Evolutionary conservation across 768 basidiomycete genomes (phyloP).

Genomic region (Trametes punicea): DNA sequence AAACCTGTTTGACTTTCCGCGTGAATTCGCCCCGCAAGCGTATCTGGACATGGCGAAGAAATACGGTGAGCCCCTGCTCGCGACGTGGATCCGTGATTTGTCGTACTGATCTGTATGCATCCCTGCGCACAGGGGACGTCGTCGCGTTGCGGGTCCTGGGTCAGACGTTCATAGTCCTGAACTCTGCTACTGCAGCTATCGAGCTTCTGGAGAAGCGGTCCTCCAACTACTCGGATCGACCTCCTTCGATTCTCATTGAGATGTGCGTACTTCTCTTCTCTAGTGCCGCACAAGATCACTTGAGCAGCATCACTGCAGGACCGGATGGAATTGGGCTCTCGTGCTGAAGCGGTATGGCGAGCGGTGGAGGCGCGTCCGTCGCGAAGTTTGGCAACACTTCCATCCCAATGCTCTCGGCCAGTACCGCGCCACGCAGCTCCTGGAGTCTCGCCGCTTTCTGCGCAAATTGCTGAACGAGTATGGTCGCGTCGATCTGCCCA

Average conservation of each 20-base stretch:
- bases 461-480: not conserved
- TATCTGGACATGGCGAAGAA: not conserved
- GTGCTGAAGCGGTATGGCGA: not conserved
- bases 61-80: not conserved
- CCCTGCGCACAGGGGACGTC: constrained; percentile 2
- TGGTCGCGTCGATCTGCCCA: not conserved
- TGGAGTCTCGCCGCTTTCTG: not conserved
- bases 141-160: constrained; percentile 11
- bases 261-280: not conserved
- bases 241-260: not conserved
- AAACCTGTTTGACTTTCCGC: not conserved
- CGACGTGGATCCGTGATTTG: not conserved
- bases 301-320: not conserved
- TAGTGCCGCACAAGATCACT: not conserved
- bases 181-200: not conserved
- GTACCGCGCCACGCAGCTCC: not conserved
- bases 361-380: not conserved
- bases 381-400: not conserved
- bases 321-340: not conserved
- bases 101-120: not conserved
- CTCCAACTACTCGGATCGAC: not conserved
- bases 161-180: not conserved
- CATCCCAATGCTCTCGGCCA: not conserved
- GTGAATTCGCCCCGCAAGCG: not conserved
- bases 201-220: not conserved